Evolutionary conservation across 495 filamentous ascomycete species (phyloP), one percentile per base, ranked within the genome.

Genomic region (Lichenothelia convexa): DNA sequence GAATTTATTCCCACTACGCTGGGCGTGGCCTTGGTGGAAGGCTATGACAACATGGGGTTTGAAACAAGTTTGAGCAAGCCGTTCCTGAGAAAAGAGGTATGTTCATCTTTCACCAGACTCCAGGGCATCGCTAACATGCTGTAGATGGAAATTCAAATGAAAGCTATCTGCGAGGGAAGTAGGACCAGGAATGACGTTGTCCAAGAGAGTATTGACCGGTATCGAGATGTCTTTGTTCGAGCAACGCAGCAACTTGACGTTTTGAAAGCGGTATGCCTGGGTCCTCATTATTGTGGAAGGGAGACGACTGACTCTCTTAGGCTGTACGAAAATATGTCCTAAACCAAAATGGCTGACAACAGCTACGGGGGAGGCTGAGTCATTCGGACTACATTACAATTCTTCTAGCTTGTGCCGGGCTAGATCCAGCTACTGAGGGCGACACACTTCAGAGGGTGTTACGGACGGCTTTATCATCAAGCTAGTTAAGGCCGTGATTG

Each of bases 11-110:
- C 89, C 0, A 93, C 84, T 4, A 78, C 73, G 13, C 66, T 97
- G 19, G 89, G 89, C 0, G 72, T 94, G 12, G 89, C 86, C 17
- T 62, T 97, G 24, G 79, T 94, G 27, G 75, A 89, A 54, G 91
- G 91, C 0, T 95, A 94, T 46, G 84, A 95, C 46, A 73, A 75
- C 39, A 80, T 97, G 58, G 79, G 76, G 21, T 73, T 94, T 36
- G 84, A 92, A 34, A 85, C 75, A 15, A 91, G 80, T 39, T 67
- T 97, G 12, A 79, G 82, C 47, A 97, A 97, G 55, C 89, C 89
- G n/a, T 95, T 95, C 53, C 61, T 97, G 29, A 71, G 89, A 18
- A 95, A 97, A 55, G 87, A 97, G 51, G 58, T 60, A 45, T 44
- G 52, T 34, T 31, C 8, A 24, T 34, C n/a, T 16, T 5, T 31